Evolutionary conservation across 2,329 filamentous ascomycete species (phyloP), one percentile per base, ranked within the genome.

Genomic region (Apiospora phragmitis): DNA sequence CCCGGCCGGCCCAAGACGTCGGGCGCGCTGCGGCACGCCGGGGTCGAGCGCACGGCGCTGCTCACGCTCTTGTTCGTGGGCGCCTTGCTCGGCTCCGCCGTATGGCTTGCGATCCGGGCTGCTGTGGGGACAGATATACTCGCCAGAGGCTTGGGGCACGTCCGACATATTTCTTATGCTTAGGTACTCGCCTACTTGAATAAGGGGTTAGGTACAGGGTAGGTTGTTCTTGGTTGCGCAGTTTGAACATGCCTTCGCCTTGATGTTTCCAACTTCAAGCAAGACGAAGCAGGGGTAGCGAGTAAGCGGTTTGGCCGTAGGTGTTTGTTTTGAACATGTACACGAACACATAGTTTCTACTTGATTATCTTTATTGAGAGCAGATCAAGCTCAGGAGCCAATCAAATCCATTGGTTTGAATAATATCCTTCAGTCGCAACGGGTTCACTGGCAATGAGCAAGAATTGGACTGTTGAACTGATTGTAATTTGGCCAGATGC

Each of bases 1-100:
- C 47, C 59, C 3, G 79, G 74, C 1, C 72, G 74, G 71, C 78
- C 80, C 66, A 77, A 80, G 26, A 67, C 47, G 26, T 71, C 75
- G 43, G 75, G 74, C 29, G 68, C 73, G 16, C 75, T 76, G 47
- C 77, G 76, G 45, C 80, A 69, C 4, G 11, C 79, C 6, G 79
- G 79, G 21, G 77, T 86, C 18, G 77, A 78, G 71, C 74, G 74
- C 55, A 75, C 72, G 21, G 76, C 76, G 4, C 68, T 79, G 18
- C 1, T 75, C 3, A 74, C 74, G 11, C 71, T 80, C 4, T 67
- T 77, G 24, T 62, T 70, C 6, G 72, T 72, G 24, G 72, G 72
- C 4, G 49, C 59, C 9, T 24, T 78, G 12, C 38, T 73, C 16
- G 72, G 69, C 65, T 43, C 41, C 7, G 9, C 26, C n/a, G 26